Conservation (phyloP, 1,139 yeast genomes). For the Schwanniomyces etchellsii region DNA sequence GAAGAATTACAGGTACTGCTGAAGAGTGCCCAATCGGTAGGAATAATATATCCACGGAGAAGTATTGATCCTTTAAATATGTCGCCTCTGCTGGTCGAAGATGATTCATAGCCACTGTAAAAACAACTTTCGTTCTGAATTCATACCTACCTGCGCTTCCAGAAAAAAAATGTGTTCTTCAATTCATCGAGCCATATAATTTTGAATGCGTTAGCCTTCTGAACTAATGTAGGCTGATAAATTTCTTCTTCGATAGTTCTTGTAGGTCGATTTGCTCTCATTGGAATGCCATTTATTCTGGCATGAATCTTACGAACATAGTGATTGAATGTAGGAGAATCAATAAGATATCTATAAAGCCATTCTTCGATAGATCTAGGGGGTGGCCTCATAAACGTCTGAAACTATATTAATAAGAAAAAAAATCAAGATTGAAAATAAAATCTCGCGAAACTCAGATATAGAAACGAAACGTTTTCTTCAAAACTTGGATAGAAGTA, state of each 20-base stretch:
- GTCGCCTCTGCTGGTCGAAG: too few relatives aligned
- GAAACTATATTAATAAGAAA: too few relatives aligned
- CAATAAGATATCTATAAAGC: slow-evolving; percentile 43
- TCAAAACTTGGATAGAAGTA: too few relatives aligned
- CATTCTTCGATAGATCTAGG: slow-evolving; percentile 45
- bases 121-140: neutral
- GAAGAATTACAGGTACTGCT: too few relatives aligned
- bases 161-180: slow-evolving; percentile 46
- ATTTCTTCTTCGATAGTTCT: slow-evolving; percentile 15
- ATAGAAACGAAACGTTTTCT: too few relatives aligned
- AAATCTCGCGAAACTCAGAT: too few relatives aligned
- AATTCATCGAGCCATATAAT: slow-evolving; percentile 62
- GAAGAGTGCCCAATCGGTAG: too few relatives aligned
- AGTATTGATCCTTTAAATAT: too few relatives aligned
- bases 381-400: slow-evolving; percentile 10
- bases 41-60: too few relatives aligned
- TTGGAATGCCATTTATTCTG: slow-evolving; percentile 55
- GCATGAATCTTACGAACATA: slow-evolving; percentile 66
- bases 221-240: slow-evolving; percentile 46
- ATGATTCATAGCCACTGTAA: neutral
- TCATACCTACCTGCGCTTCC: slow-evolving; percentile 15
- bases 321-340: slow-evolving; percentile 59
- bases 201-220: slow-evolving; percentile 58
- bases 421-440: too few relatives aligned
- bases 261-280: slow-evolving; percentile 10